Evolutionary conservation across 164 flowering plant genomes (phyloP).

Genomic region (Piper longum): DNA sequence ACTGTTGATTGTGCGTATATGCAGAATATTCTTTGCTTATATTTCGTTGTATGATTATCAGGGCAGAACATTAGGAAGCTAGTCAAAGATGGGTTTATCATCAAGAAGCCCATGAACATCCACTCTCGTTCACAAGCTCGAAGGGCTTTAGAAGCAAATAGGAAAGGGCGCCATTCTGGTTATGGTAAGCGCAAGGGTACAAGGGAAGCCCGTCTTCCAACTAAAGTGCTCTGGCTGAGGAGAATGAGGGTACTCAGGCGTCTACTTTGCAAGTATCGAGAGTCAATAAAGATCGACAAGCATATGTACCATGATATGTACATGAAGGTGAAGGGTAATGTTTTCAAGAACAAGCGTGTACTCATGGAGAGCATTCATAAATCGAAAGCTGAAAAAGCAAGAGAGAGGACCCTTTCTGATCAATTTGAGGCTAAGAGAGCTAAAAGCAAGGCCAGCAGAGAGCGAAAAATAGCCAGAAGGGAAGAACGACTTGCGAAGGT

Average conservation of each 20-base stretch:
- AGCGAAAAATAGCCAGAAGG: constrained; percentile 26
- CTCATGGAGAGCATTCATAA: constrained; percentile 29
- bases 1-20: too few relatives aligned
- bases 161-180: constrained; percentile 3
- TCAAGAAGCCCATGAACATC: too few relatives aligned
- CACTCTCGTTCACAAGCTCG: constrained; percentile 25
- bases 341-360: constrained; percentile 23
- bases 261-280: constrained; percentile 19
- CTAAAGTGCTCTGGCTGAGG: constrained; percentile 27
- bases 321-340: constrained; percentile 27
- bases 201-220: constrained; percentile 22
- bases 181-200: constrained; percentile 28
- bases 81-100: too few relatives aligned
- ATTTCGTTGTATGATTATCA: too few relatives aligned
- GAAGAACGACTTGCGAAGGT: constrained; percentile 39
- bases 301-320: constrained; percentile 20
- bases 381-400: constrained; percentile 17
- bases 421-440: constrained; percentile 8
- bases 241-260: constrained; percentile 4
- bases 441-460: constrained; percentile 11
- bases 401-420: constrained; percentile 11
- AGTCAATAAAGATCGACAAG: constrained; percentile 6
- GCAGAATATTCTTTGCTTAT: too few relatives aligned
- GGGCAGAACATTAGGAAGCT: too few relatives aligned
- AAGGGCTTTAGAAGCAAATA: constrained; percentile 15